Conservation (phyloP, 2,329 filamentous ascomycete genomes). For the Arthrocladium fulminans region DNA sequence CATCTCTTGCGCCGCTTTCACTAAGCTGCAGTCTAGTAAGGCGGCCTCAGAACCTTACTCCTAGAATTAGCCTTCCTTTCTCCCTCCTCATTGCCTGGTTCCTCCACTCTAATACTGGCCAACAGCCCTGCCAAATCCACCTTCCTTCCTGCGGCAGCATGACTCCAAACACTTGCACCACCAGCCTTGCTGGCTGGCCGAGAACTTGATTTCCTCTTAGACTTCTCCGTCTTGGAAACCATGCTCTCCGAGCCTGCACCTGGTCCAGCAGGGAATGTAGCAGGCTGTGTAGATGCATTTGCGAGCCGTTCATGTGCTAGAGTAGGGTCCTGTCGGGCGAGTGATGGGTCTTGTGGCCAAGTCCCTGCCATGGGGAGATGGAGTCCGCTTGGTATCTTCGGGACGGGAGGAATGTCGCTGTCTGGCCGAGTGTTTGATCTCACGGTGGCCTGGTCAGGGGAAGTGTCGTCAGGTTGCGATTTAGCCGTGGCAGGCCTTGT, state of each 20-base stretch:
- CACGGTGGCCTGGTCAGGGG: slow-evolving; percentile 13
- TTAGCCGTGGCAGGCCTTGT: neutral
- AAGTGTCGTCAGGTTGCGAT: neutral
- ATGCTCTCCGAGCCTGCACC: slow-evolving; percentile 25
- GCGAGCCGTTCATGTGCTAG: neutral
- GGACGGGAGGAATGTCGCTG: slow-evolving; percentile 38
- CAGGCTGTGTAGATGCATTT: neutral
- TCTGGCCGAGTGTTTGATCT: slow-evolving; percentile 10
- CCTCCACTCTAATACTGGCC: slow-evolving; percentile 17
- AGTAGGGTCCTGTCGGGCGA: slow-evolving; percentile 20
- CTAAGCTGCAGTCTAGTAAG: slow-evolving; percentile 12
- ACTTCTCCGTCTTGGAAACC: slow-evolving; percentile 17
- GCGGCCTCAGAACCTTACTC: slow-evolving; percentile 15
- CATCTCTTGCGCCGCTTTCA: too few species aligned
- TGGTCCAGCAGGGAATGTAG: slow-evolving; percentile 23
- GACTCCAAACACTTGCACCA: slow-evolving; percentile 6
- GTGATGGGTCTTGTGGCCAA: slow-evolving; percentile 29
- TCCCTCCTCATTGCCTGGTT: slow-evolving; percentile 12
- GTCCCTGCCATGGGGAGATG: slow-evolving; percentile 31
- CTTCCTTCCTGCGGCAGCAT: slow-evolving; percentile 9
- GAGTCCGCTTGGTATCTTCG: slow-evolving; percentile 35
- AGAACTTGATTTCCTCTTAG: slow-evolving; percentile 21
- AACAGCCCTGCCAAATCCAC: slow-evolving; percentile 18
- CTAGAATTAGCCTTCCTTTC: neutral
- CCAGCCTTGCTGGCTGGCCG: slow-evolving; percentile 22